Conservation (phyloP, 192 early-diverging fungal genomes). For the Umbelopsis sp. region DNA sequence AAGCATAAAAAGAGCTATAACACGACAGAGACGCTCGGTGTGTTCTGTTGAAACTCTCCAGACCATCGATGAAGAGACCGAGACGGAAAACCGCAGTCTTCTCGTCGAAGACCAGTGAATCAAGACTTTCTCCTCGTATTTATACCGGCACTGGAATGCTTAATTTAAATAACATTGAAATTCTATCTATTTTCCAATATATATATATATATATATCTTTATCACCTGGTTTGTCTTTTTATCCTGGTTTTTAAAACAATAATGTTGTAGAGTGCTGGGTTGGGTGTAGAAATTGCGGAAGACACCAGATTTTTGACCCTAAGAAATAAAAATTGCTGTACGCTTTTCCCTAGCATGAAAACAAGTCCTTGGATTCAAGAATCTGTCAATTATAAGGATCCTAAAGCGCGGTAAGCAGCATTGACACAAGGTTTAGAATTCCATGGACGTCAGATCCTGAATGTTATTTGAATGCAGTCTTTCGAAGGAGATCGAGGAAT, state of each 20-base stretch:
- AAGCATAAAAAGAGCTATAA: neutral
- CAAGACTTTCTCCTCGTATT: neutral
- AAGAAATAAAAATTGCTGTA: too few species aligned
- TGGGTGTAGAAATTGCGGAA: neutral
- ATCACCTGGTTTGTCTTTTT: neutral
- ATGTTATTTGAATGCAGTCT: slow-evolving; percentile 5
- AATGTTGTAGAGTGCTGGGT: too few species aligned
- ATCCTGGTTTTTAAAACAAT: too few species aligned
- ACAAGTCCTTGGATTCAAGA: neutral
- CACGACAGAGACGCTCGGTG: neutral
- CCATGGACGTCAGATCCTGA: neutral
- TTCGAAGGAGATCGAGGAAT: slow-evolving; percentile 23
- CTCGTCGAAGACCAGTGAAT: neutral
- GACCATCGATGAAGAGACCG: slow-evolving; percentile 20
- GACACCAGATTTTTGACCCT: too few species aligned
- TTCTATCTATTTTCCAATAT: neutral
- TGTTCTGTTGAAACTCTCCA: slow-evolving; percentile 17
- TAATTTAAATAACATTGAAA: neutral
- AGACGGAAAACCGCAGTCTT: slow-evolving; percentile 3
- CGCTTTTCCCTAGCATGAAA: neutral
- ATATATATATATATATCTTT: neutral
- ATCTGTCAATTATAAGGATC: neutral
- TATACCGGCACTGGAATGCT: neutral
- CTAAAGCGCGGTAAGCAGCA: neutral
- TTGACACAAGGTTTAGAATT: neutral